Evolutionary conservation across 257 asterid species (phyloP).

Genomic region (Solanum chilense): DNA sequence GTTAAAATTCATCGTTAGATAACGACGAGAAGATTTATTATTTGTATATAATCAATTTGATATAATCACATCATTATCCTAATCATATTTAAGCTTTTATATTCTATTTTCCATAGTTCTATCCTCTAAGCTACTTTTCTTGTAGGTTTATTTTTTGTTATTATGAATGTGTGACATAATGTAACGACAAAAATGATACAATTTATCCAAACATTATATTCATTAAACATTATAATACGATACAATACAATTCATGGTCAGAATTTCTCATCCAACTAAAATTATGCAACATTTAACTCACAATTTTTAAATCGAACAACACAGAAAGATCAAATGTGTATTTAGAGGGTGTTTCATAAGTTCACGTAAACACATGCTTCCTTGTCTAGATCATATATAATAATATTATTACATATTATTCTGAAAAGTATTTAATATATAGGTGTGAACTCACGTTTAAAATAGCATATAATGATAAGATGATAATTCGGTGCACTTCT

Average conservation of each 20-base stretch:
- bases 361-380: not conserved
- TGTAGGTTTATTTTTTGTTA: not conserved
- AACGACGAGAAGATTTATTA: accelerated
- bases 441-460: accelerated
- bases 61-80: accelerated
- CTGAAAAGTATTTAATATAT: too few relatives aligned
- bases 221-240: too few relatives aligned
- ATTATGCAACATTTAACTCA: not conserved
- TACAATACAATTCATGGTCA: too few relatives aligned
- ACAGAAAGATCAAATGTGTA: not conserved
- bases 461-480: too few relatives aligned
- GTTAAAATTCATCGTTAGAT: too few relatives aligned
- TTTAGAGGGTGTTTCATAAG: accelerated
- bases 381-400: not conserved
- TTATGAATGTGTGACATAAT: too few relatives aligned
- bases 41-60: accelerated
- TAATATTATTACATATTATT: too few relatives aligned
- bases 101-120: too few relatives aligned
- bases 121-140: not conserved
- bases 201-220: accelerated
- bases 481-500: not conserved
- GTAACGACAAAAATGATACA: not conserved
- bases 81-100: too few relatives aligned
- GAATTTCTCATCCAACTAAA: not conserved
- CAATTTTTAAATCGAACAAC: not conserved